Percentiles rank a stretch among this genome's conserved stretches.
Evolutionary conservation across 1,139 yeast genomes (phyloP).

Genomic region (Geotrichum restrictum): DNA sequence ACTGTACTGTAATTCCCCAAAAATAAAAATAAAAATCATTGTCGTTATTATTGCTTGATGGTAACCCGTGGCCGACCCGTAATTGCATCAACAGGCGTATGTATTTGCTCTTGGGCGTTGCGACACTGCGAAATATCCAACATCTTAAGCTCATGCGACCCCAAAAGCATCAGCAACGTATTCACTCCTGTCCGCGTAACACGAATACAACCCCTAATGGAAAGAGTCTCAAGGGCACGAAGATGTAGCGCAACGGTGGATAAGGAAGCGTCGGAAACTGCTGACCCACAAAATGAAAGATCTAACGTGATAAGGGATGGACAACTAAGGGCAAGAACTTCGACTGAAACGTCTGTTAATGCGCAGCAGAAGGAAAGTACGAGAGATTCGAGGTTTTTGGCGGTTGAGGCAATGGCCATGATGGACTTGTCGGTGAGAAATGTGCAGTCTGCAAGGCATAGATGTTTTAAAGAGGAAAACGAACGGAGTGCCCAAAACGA

Average conservation of each 20-base stretch:
- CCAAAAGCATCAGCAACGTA: conserved; percentile 50
- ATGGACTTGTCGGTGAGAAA: conserved; percentile 65
- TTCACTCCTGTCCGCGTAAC: conserved; percentile 75
- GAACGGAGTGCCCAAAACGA: conserved; percentile 56
- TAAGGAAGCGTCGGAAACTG: conserved; percentile 68
- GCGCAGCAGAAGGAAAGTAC: conserved; percentile 75
- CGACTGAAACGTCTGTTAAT: conserved; percentile 62
- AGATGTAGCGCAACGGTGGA: conserved; percentile 59
- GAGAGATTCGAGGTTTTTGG: conserved; percentile 52
- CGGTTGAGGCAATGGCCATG: conserved; percentile 57
- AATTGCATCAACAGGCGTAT: neutral
- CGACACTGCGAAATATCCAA: conserved; percentile 68
- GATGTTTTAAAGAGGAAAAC: conserved; percentile 51
- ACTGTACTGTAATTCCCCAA: neutral
- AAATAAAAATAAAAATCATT: neutral
- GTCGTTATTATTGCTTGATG: conserved; percentile 4
- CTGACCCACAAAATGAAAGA: conserved; percentile 72
- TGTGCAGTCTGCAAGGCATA: conserved; percentile 67
- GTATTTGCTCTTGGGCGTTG: conserved; percentile 33
- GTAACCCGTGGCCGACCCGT: neutral
- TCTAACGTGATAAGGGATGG: conserved; percentile 52
- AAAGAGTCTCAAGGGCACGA: conserved; percentile 46
- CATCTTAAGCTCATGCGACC: conserved; percentile 49
- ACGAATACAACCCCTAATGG: conserved; percentile 65
- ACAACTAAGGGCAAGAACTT: conserved; percentile 62